Base-by-base conservation (phyloP, 345 rosid genomes). In the Pseudoturritis turrita region DNA sequence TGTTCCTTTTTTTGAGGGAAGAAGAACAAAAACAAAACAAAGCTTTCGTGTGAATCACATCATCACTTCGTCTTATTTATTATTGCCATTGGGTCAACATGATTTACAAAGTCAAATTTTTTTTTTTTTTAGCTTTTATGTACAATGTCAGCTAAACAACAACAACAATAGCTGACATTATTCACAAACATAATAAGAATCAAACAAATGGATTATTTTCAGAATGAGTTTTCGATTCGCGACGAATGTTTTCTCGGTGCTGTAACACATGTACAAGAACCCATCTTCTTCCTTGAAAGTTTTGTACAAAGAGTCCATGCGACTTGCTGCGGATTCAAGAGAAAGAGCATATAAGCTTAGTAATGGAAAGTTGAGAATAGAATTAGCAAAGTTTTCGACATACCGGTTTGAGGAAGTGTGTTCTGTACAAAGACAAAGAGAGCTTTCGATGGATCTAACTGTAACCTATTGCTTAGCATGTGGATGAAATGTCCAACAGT, bases 351-450 rank as follows among this genome's bases (percentile, higher is more conserved):
- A 12, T 17, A 43, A 22, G 0, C n/a, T 41, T 60, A 13, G 50
- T 57, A 58, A 5, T 18, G 41, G 12, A 33, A 33, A 33, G 37
- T 33, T 33, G 8, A 33, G 3, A 8, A n/a, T n/a, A 8, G 26
- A 31, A 55, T 54, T 5, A 0, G 21, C 7, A 36, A 61, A 45
- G 17, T 19, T 3, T 9, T 26, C 14, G 21, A 36, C 23, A 70
- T 64, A 88, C 97, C 88, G 45, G 95, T 88, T 73, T 88, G 95
- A 6, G 97, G 97, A 64, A 88, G 75, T 9, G 89, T 88, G 72
- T 91, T 83, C 43, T 91, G 76, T 21, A 88, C 86, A 70, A 91
- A 88, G 41, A 88, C 54, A 57, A 76, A 76, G 4, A 86, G 85
- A 73, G 90, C 90, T 78, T 82, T 88, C 9, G 90, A 92, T 8